These are phyloP conservation scores for Mortierella sp. DNA, from an alignment of 371 early-diverging fungal species.

Conservation along the genomic window DNA sequence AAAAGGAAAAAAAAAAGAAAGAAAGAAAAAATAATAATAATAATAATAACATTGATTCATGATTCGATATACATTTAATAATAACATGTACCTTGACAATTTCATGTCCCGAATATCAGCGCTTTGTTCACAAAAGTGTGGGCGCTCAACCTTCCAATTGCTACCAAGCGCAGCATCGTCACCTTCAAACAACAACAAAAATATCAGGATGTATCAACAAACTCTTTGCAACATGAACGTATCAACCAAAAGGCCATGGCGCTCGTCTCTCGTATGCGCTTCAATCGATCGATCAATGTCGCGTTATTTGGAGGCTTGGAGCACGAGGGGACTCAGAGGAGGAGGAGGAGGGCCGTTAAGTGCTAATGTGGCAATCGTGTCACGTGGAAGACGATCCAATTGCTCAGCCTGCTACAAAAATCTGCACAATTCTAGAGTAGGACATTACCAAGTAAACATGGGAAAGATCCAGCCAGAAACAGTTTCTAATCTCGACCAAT, in stretches of 20 bases:
- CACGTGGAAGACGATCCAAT: background rate
- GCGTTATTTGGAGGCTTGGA: background rate
- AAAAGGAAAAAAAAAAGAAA: too few relatives aligned
- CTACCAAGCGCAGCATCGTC: background rate
- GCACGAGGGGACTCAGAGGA: too few relatives aligned
- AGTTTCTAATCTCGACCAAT: background rate
- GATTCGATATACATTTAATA: too few relatives aligned
- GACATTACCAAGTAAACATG: too few relatives aligned
- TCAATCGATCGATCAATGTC: background rate
- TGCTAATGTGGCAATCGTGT: background rate
- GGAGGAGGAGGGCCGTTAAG: too few relatives aligned
- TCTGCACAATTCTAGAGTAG: background rate
- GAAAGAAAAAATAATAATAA: too few relatives aligned
- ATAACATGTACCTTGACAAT: too few relatives aligned
- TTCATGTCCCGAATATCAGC: background rate
- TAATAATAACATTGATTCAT: too few relatives aligned
- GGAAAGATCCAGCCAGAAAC: background rate
- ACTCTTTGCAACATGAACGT: background rate
- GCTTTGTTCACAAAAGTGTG: background rate
- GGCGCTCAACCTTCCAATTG: background rate
- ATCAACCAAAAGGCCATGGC: background rate
- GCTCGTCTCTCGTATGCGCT: background rate
- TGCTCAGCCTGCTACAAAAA: background rate
- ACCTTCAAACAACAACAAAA: background rate
- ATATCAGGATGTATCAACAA: background rate